phyloP scores from a whole-genome alignment of 352 stramenopile species.

The Phytophthora cryptogea region DNA sequence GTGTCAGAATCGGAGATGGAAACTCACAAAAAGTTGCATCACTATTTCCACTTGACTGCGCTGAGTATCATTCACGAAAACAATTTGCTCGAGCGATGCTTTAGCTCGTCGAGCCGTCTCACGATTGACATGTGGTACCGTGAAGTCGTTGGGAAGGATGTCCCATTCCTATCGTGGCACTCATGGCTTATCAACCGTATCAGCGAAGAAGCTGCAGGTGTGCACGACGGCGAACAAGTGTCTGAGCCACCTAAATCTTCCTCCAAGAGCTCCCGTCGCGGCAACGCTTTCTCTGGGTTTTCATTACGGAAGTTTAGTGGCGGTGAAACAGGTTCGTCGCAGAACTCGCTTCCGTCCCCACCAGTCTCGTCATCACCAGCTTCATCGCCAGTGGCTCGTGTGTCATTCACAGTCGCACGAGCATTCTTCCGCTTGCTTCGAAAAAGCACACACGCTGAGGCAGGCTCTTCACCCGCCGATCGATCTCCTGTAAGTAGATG shows the following conservation, averaged over 20 bases:
- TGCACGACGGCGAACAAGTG: slow-evolving; percentile 42
- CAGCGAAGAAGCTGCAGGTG: slow-evolving; percentile 53
- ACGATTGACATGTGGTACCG: slow-evolving; percentile 88
- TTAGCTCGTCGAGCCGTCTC: slow-evolving; percentile 80
- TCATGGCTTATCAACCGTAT: slow-evolving; percentile 88
- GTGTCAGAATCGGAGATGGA: slow-evolving; percentile 62
- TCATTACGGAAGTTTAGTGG: slow-evolving; percentile 26
- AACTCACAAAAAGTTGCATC: slow-evolving; percentile 84
- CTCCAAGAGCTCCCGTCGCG: slow-evolving; percentile 13
- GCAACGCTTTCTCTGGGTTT: slow-evolving; percentile 33
- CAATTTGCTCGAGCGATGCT: slow-evolving; percentile 76
- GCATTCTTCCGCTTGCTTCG: slow-evolving; percentile 72
- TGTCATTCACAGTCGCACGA: slow-evolving; percentile 67
- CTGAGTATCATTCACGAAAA: slow-evolving; percentile 90
- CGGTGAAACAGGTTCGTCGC: slow-evolving; percentile 7
- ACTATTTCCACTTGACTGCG: slow-evolving; percentile 88
- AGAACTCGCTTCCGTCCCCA: slow-evolving; percentile 29
- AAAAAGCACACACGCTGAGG: slow-evolving; percentile 37
- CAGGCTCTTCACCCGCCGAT: slow-evolving; percentile 13
- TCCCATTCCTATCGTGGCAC: slow-evolving; percentile 84
- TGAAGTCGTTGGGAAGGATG: slow-evolving; percentile 66
- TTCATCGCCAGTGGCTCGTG: slow-evolving; percentile 34
- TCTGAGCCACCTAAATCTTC: slow-evolving; percentile 6
- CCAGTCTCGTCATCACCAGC: slow-evolving; percentile 26
- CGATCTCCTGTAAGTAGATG: slow-evolving; percentile 9